A percentile compares a stretch with the other conserved stretches of the same genome.
phyloP scores from a whole-genome alignment of 495 filamentous ascomycete species.

The Elaphomyces granulatus region DNA sequence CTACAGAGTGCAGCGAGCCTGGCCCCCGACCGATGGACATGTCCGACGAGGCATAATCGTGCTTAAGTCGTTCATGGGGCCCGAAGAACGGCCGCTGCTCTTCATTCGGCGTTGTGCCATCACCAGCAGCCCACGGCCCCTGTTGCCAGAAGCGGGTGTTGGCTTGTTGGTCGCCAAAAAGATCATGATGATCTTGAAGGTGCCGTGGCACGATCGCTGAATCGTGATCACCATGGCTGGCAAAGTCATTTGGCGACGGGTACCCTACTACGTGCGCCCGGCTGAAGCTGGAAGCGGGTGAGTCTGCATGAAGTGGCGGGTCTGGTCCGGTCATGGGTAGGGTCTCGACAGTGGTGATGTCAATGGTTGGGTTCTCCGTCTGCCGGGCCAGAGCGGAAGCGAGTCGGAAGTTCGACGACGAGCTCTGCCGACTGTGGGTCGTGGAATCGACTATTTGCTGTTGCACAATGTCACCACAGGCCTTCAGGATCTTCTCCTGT shows the following conservation, averaged over 20 bases:
- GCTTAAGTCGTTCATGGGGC: slow-evolving; percentile 33
- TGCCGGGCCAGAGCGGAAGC: slow-evolving; percentile 31
- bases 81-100: slow-evolving; percentile 36
- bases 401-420: slow-evolving; percentile 29
- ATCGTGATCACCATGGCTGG: slow-evolving; percentile 25
- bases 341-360: slow-evolving; percentile 33
- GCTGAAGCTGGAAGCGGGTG: slow-evolving; percentile 34
- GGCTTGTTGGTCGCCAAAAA: slow-evolving; percentile 35
- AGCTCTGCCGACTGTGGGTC: slow-evolving; percentile 32
- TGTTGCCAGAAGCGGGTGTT: slow-evolving; percentile 38
- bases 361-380: slow-evolving; percentile 34
- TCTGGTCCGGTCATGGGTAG: slow-evolving; percentile 28
- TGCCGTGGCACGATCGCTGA: slow-evolving; percentile 5
- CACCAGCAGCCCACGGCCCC: slow-evolving; percentile 32
- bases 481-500: slow-evolving; percentile 33
- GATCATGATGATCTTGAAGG: slow-evolving; percentile 29
- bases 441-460: slow-evolving; percentile 25
- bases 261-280: slow-evolving; percentile 32
- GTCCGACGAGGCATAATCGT: slow-evolving; percentile 37
- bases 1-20: slow-evolving; percentile 33
- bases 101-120: slow-evolving; percentile 36
- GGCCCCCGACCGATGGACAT: slow-evolving; percentile 33
- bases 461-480: slow-evolving; percentile 34
- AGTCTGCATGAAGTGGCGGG: slow-evolving; percentile 32
- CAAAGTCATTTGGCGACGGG: slow-evolving; percentile 32